phyloP scores from a whole-genome alignment of 192 early-diverging fungal genomes.

The Entomortierella beljakovae region DNA sequence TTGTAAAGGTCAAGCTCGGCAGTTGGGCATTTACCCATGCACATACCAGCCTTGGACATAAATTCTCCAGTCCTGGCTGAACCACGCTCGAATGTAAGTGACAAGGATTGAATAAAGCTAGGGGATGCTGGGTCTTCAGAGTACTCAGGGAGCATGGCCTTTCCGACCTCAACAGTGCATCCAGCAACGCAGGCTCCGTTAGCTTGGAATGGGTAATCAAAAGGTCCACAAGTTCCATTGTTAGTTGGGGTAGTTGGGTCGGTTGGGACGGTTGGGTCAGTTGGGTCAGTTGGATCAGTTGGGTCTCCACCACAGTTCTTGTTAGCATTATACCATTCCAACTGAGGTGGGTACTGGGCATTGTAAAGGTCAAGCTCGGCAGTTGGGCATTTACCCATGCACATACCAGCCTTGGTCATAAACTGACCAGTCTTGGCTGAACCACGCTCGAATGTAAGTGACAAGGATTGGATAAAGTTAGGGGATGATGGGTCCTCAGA shows the following conservation, averaged over 20 bases:
- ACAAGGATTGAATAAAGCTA: conserved; percentile 30
- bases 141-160: conserved; percentile 32
- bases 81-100: conserved; percentile 25
- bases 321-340: not conserved
- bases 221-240: not conserved
- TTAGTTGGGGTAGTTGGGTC: not conserved
- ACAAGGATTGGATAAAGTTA: conserved; percentile 32
- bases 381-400: conserved; percentile 13
- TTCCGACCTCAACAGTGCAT: conserved; percentile 26
- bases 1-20: conserved; percentile 19
- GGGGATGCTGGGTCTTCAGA: conserved; percentile 40
- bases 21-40: conserved; percentile 13
- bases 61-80: conserved; percentile 20
- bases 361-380: conserved; percentile 19
- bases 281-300: not conserved
- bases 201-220: conserved; percentile 31
- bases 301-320: conserved; percentile 3
- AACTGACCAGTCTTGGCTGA: conserved; percentile 21
- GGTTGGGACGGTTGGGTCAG: not conserved
- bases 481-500: conserved; percentile 41
- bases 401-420: too few species aligned
- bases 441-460: conserved; percentile 25
- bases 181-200: conserved; percentile 25
- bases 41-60: too few species aligned
- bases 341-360: not conserved